Evolutionary conservation across 176 grass and related monocot species (phyloP).

Genomic region (Aegilops longissima): DNA sequence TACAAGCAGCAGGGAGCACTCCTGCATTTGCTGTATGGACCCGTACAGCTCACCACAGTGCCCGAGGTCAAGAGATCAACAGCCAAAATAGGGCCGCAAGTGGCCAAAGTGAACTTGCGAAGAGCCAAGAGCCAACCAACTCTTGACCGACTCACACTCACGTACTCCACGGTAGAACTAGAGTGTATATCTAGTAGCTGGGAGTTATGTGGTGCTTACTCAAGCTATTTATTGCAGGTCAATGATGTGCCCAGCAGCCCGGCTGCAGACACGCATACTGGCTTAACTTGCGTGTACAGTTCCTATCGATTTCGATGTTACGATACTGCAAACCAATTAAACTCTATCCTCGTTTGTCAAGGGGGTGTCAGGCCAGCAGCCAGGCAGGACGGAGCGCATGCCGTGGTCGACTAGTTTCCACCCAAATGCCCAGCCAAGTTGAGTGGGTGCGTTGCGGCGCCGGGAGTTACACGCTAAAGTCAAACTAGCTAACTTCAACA

Average conservation of each 20-base stretch:
- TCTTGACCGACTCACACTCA: constrained; percentile 28
- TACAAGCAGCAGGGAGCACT: background rate
- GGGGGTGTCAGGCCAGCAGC: background rate
- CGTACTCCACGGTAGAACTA: background rate
- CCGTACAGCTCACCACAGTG: background rate
- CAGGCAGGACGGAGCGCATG: background rate
- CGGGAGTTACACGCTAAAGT: background rate
- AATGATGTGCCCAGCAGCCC: background rate
- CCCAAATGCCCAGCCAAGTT: background rate
- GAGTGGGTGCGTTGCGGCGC: background rate
- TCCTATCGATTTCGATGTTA: background rate
- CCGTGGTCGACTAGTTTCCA: background rate
- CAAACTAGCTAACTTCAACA: background rate
- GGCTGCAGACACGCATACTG: too few species aligned
- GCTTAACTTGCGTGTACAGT: background rate
- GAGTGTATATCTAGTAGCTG: background rate
- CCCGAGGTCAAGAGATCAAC: constrained; percentile 44
- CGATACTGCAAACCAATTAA: background rate
- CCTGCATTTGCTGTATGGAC: background rate
- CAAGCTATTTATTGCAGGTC: background rate
- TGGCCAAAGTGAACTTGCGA: background rate
- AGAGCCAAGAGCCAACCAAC: background rate
- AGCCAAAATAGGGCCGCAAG: background rate
- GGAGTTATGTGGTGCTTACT: background rate
- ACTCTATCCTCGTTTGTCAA: background rate